Evolutionary conservation across 176 grass and related monocot species (phyloP).

Genomic region (Dactylis glomerata): DNA sequence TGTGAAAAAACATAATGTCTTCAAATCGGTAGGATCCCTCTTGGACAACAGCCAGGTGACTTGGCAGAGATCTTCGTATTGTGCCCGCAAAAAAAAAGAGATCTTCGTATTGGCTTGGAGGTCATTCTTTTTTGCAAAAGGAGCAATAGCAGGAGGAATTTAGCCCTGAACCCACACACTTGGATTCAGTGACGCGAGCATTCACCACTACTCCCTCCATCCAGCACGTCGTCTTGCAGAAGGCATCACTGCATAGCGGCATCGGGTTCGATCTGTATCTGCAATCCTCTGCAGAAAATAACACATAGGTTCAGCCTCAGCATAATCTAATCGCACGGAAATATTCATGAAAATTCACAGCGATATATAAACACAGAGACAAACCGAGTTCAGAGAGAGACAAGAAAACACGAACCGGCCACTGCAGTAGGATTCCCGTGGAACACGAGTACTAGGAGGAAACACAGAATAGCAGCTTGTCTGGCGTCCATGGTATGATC

Average conservation of each 20-base stretch:
- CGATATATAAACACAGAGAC: too few relatives aligned
- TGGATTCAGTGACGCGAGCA: not conserved
- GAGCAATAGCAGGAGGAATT: not conserved
- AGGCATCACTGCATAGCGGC: not conserved
- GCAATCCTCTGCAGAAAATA: not conserved
- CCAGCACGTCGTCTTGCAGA: not conserved
- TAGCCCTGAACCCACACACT: not conserved
- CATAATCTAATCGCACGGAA: not conserved
- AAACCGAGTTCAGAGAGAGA: not conserved
- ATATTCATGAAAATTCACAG: not conserved
- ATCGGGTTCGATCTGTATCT: not conserved
- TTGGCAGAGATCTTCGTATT: not conserved
- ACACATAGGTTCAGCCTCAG: not conserved
- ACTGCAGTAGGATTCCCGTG: not conserved
- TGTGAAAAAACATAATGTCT: not conserved
- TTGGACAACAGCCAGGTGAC: not conserved
- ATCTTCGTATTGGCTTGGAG: not conserved
- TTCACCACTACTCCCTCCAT: not conserved
- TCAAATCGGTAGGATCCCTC: not conserved
- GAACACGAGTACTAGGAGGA: not conserved
- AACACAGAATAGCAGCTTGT: not conserved
- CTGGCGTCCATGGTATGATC: not conserved
- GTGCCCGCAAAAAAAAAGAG: too few relatives aligned
- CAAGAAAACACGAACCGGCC: not conserved
- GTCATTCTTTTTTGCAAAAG: constrained; percentile 2